Evolutionary conservation across 2,329 filamentous ascomycete species (phyloP), one percentile per base, ranked within the genome.

Genomic region (Beauveria medogensis): DNA sequence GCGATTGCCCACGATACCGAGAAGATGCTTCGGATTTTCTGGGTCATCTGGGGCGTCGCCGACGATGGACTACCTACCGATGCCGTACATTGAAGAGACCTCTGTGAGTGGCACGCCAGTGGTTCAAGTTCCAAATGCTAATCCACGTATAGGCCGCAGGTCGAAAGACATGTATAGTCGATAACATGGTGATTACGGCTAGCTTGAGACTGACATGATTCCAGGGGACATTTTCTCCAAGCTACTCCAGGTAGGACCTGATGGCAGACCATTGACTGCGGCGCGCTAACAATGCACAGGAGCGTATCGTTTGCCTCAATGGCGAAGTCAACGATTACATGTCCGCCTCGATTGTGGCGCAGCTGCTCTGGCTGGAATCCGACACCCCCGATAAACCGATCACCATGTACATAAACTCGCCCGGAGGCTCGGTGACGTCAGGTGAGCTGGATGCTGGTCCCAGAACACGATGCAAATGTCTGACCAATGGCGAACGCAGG

Each of bases 361-460:
- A 99, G 73, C 86, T 99, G 24, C 88, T 99, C 65, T 99, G 92
- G 83, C 91, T 99, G 74, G 95, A 99, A 80, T 94, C 93, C 69
- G 94, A 99, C 71, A 91, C 91, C 70, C 92, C 93, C 3, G 86
- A 95, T 60, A 97, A 96, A 73, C 90, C 92, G 14, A 97, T 99
- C 66, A 94, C 90, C 57, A 90, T 99, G 73, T 99, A 99, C 75
- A 99, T 99, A 74, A 96, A 99, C 78, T 96, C 91, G 0, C 93
- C 93, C 0, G 94, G 94, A 55, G 94, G 94, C 60, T 93, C 90
- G 47, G 92, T 99, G 64, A 93, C 94, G 1, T 77, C 77, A 63
- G 84, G 83, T 82, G 70, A 46, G 71, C 63, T 12, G 34, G 20
- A 16, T 16, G 28, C 22, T 8, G 28, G 18, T 6, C 5, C 14